A percentile compares a stretch with the other conserved stretches of the same genome.
These are phyloP conservation scores for Sporothrix pallida DNA, from an alignment of 2,329 filamentous ascomycete species.

Conservation along the genomic window DNA sequence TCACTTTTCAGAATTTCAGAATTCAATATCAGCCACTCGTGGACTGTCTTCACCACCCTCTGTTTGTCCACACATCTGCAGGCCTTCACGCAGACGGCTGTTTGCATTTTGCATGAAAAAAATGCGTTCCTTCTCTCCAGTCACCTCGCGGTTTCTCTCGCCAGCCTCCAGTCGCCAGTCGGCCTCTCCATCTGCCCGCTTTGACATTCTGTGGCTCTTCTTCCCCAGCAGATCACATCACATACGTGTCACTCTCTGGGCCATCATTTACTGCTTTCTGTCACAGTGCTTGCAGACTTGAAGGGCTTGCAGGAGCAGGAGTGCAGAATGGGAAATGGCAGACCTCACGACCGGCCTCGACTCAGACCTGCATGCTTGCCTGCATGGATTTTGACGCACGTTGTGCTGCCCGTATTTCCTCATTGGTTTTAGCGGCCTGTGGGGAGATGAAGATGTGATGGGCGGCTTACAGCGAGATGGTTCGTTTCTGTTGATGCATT, in stretches of 20 bases:
- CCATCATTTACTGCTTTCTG: not conserved
- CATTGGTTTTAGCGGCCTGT: not conserved
- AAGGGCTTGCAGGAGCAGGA: not conserved
- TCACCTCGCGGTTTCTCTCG: no score
- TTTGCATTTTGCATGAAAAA: not conserved
- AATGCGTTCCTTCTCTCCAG: no score
- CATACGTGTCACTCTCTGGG: conserved; percentile 10
- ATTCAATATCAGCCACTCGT: not conserved
- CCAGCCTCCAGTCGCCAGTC: not conserved
- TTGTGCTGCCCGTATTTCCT: conserved; percentile 4
- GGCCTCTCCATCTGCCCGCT: not conserved
- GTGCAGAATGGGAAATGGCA: no score
- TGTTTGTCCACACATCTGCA: conserved; percentile 6
- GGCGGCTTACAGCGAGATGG: not conserved
- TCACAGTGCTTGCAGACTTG: conserved; percentile 1
- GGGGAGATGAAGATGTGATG: not conserved
- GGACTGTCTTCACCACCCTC: not conserved
- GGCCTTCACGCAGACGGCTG: not conserved
- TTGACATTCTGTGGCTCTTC: not conserved
- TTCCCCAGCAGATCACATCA: not conserved
- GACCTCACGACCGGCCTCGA: no score
- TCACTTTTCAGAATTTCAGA: no score
- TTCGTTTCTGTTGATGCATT: not conserved
- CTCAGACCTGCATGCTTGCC: conserved; percentile 16
- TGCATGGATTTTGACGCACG: conserved; percentile 6